phyloP scores from a whole-genome alignment of 108 stramenopile genomes.

The Halocafeteria seosinensis region DNA sequence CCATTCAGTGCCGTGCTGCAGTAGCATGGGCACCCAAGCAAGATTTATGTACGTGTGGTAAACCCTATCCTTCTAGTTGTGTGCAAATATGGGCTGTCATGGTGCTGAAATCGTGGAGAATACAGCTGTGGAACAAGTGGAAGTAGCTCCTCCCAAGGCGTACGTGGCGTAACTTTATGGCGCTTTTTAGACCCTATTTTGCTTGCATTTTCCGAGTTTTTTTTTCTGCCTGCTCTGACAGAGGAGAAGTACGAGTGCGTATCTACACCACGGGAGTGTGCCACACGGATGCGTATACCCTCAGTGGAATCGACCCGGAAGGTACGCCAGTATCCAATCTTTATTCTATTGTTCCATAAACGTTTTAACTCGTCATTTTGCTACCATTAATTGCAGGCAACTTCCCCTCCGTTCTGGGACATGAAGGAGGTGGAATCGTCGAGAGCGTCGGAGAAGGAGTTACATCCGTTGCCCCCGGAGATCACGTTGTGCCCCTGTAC shows the following conservation, averaged over 20 bases:
- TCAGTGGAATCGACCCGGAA: conserved; percentile 38
- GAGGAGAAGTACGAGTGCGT: conserved; percentile 43
- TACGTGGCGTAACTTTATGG: background rate
- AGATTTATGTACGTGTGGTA: background rate
- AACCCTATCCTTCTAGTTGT: background rate
- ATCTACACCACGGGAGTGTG: conserved; percentile 33
- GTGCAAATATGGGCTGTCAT: background rate
- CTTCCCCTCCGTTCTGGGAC: conserved; percentile 29
- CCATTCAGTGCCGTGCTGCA: conserved; percentile 12
- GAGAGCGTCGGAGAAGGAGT: conserved; percentile 65
- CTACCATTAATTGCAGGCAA: too few species aligned
- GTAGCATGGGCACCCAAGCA: conserved; percentile 11
- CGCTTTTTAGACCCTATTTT: background rate
- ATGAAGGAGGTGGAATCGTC: conserved; percentile 56
- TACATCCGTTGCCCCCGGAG: conserved; percentile 52
- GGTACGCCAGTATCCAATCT: too few species aligned
- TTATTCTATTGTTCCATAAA: too few species aligned
- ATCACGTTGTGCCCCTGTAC: conserved; percentile 69
- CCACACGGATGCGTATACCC: conserved; percentile 36
- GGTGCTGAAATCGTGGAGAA: background rate
- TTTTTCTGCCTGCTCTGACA: background rate
- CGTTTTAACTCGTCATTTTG: too few species aligned
- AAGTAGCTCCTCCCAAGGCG: conserved; percentile 12
- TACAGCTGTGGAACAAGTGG: background rate
- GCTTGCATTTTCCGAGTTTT: background rate